Percentiles rank a stretch among this genome's conserved stretches.
Evolutionary conservation across 768 basidiomycete species (phyloP).

Genomic region (Boletus huronensis): DNA sequence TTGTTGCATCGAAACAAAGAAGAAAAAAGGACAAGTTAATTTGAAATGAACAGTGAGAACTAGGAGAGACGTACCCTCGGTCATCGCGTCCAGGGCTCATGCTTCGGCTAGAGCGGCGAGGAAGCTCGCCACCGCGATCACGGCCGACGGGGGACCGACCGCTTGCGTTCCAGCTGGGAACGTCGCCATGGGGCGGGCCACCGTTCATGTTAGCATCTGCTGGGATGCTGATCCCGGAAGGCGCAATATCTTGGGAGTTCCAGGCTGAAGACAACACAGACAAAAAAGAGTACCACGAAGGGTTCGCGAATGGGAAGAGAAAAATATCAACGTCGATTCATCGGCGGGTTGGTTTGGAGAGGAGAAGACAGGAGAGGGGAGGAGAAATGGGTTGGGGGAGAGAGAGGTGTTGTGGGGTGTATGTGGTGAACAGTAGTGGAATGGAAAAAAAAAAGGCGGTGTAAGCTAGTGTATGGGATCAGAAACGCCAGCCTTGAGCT

Average conservation of each 20-base stretch:
- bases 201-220: slow-evolving; percentile 47
- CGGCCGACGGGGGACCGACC: slow-evolving; percentile 43
- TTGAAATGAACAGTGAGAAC: not conserved
- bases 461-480: slow-evolving; percentile 10
- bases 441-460: slow-evolving; percentile 10
- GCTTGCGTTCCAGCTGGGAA: slow-evolving; percentile 49
- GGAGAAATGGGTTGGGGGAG: slow-evolving; percentile 21
- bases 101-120: slow-evolving; percentile 73
- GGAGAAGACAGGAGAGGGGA: slow-evolving; percentile 9
- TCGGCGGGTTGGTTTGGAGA: slow-evolving; percentile 28
- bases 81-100: slow-evolving; percentile 65
- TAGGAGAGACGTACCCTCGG: slow-evolving; percentile 48
- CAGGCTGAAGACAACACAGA: slow-evolving; percentile 53
- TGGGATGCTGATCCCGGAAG: slow-evolving; percentile 72
- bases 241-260: slow-evolving; percentile 81
- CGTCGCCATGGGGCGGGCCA: slow-evolving; percentile 47
- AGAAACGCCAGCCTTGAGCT: slow-evolving; percentile 35
- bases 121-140: slow-evolving; percentile 43
- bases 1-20: not conserved
- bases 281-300: slow-evolving; percentile 5
- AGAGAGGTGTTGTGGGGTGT: slow-evolving; percentile 11
- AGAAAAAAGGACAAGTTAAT: not conserved
- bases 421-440: slow-evolving; percentile 9
- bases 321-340: slow-evolving; percentile 43
- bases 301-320: slow-evolving; percentile 32